Evolutionary conservation across 257 asterid genomes (phyloP), one percentile per base, ranked within the genome.

Genomic region (Rauvolfia tetraphylla): DNA sequence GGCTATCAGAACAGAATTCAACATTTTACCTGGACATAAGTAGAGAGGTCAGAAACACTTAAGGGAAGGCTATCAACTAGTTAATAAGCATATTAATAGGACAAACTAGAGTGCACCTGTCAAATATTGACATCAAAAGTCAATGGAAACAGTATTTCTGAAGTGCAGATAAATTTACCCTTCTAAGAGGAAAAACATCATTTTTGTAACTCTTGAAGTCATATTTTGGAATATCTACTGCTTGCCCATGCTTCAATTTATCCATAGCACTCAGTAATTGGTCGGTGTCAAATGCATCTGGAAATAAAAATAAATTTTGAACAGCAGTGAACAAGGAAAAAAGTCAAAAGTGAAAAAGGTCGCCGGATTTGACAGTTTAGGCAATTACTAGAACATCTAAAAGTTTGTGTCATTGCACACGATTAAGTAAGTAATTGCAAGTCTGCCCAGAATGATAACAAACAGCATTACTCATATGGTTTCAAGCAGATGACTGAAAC

Each of bases 151-250:
- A 42, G 20, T 22, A 78, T 41, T 36, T 2, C 36, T 0, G 38
- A 74, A 61, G 7, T 27, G 56, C 42, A 27, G 54, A 73, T 27
- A 71, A 73, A 61, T 62, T 85, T 91, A 95, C 99, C 89, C 98
- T 93, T 87, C 97, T 87, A 79, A 88, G 62, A 36, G 97, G 97
- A 83, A 88, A 87, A 78, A 84, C 79, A 57, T 88, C 90, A 58
- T 86, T 90, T 86, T 89, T 89, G 83, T 89, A 93, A 82, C 89
- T 93, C 90, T 87, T 93, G 90, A 84, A 91, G 85, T 95, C 99
- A 81, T 95, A 95, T 85, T 87, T 95, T 78, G 98, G 96, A 84
- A 95, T 87, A 86, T 95, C 97, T 71, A 93, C 98, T 66, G 99
- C 96, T 77, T 88, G 91, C 66, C 94, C 94, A 71, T 83, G 88